Conservation (phyloP, 306 rosid genomes). For the Corylus americana region DNA sequence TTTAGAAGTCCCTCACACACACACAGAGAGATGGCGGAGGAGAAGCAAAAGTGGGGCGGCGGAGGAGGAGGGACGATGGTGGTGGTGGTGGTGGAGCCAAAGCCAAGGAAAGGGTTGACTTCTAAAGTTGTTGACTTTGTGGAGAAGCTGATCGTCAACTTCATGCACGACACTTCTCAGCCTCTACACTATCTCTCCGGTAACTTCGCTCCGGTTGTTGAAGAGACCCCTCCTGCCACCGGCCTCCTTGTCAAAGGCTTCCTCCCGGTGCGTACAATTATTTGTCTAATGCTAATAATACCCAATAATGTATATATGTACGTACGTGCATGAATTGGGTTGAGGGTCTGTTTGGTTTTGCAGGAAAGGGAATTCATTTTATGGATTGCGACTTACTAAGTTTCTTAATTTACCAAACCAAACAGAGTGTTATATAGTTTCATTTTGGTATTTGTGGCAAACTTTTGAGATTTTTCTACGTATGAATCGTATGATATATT, state of each 20-base stretch:
- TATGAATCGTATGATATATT: not conserved
- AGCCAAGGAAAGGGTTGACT: constrained; percentile 61
- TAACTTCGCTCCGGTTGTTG: constrained; percentile 69
- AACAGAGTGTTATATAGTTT: not conserved
- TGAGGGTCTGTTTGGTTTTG: too few species aligned
- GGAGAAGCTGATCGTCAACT: constrained; percentile 74
- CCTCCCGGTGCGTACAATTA: constrained; percentile 67
- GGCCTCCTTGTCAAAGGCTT: constrained; percentile 60
- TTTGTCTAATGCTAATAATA: not conserved
- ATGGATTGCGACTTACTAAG: too few species aligned
- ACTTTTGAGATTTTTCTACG: not conserved
- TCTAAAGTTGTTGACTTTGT: constrained; percentile 60
- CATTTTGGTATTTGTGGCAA: not conserved
- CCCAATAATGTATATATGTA: too few species aligned
- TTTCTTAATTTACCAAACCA: not conserved
- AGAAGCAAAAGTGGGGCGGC: constrained; percentile 26
- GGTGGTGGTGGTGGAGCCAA: constrained; percentile 60
- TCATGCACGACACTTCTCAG: constrained; percentile 55
- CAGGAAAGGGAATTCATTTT: too few species aligned
- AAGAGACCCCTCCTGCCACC: constrained; percentile 81
- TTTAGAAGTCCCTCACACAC: too few species aligned
- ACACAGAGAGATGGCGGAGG: constrained; percentile 17
- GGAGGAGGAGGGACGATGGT: not conserved
- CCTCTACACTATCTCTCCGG: constrained; percentile 77
- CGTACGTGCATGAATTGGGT: too few species aligned